Evolutionary conservation across 73 alveolate genomes (phyloP).

Genomic region (Halteria grandinella): DNA sequence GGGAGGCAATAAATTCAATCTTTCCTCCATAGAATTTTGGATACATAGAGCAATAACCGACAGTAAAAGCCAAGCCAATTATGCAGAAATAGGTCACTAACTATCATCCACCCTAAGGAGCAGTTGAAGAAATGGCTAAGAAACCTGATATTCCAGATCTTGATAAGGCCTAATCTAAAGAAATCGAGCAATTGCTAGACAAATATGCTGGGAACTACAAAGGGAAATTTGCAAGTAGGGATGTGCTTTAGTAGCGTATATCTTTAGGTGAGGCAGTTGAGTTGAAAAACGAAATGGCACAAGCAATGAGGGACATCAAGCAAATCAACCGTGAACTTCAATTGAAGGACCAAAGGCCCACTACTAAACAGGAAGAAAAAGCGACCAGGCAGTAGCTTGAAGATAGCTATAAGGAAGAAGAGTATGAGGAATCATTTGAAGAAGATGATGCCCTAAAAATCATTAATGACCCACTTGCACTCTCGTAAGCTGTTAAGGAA

Average conservation of each 20-base stretch:
- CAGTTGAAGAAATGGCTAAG: too few relatives aligned
- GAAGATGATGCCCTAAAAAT: slow-evolving; percentile 33
- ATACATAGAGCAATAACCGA: too few relatives aligned
- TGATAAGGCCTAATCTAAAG: too few relatives aligned
- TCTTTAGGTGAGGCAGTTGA: neutral
- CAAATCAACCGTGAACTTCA: too few relatives aligned
- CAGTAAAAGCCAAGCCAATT: too few relatives aligned
- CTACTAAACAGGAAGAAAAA: too few relatives aligned
- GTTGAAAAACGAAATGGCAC: slow-evolving; percentile 24
- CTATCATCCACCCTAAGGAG: too few relatives aligned
- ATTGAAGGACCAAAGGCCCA: too few relatives aligned
- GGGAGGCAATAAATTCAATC: slow-evolving; percentile 40
- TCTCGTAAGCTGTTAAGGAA: slow-evolving; percentile 24
- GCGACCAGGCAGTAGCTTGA: too few relatives aligned
- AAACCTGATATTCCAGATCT: too few relatives aligned
- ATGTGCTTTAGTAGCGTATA: slow-evolving; percentile 15
- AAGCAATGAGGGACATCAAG: slow-evolving; percentile 40
- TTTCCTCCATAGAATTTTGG: too few relatives aligned
- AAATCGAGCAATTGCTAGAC: slow-evolving; percentile 20
- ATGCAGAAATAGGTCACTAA: too few relatives aligned
- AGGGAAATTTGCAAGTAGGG: neutral
- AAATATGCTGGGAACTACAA: slow-evolving; percentile 13
- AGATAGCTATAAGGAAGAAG: neutral
- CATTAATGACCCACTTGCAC: slow-evolving; percentile 46
- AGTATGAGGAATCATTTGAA: neutral